These are phyloP conservation scores for Juncus inflexus DNA, from an alignment of 176 grass and related monocot species.

Conservation along the genomic window DNA sequence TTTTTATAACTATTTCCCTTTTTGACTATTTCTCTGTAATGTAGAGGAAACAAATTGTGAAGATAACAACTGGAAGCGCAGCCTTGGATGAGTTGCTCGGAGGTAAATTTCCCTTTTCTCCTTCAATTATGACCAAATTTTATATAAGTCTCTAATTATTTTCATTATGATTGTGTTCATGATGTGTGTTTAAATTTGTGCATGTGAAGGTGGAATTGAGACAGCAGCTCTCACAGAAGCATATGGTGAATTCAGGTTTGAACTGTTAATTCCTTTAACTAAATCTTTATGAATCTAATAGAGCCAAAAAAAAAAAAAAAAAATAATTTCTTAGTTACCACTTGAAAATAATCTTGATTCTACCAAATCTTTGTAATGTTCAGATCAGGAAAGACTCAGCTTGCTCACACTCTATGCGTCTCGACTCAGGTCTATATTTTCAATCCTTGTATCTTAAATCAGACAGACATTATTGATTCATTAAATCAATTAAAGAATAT, in stretches of 20 bases:
- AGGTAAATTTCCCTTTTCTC: slow-evolving; percentile 39
- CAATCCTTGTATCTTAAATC: background rate
- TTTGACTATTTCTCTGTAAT: slow-evolving; percentile 10
- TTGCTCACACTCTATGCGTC: slow-evolving; percentile 78
- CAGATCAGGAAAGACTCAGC: slow-evolving; percentile 85
- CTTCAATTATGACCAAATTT: slow-evolving; percentile 7
- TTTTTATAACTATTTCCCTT: background rate
- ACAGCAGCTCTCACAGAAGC: slow-evolving; percentile 89
- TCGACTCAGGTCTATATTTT: slow-evolving; percentile 54
- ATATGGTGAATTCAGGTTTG: slow-evolving; percentile 83
- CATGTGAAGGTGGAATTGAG: slow-evolving; percentile 78
- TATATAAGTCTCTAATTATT: background rate
- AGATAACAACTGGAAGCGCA: slow-evolving; percentile 84
- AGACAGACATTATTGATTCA: background rate
- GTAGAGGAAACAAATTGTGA: slow-evolving; percentile 69
- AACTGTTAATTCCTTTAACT: slow-evolving; percentile 17
- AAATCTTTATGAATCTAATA: background rate
- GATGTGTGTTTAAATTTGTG: slow-evolving; percentile 9
- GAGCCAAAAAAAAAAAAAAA: background rate
- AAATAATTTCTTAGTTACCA: background rate
- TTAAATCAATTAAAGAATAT: background rate
- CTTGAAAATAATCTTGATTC: background rate
- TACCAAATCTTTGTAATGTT: background rate
- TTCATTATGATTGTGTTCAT: slow-evolving; percentile 21
- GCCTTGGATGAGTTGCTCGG: slow-evolving; percentile 81